These are phyloP conservation scores for Fusarium zealandicum DNA, from an alignment of 2,329 filamentous ascomycete genomes.

Conservation along the genomic window DNA sequence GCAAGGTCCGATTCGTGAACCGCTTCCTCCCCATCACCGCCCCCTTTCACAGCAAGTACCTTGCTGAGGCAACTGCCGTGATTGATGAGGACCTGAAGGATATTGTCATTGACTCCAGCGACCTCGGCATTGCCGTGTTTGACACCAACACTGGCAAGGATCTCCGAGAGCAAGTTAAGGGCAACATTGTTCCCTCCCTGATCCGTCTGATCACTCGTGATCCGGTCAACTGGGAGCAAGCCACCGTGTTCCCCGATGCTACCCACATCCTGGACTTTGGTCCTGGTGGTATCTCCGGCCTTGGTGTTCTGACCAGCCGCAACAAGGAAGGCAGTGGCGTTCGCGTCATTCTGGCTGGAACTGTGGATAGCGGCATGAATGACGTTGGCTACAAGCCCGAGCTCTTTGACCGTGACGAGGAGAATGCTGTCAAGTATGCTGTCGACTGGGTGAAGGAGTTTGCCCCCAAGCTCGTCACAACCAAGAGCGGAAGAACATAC, in stretches of 20 bases:
- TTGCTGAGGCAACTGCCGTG: constrained; percentile 79
- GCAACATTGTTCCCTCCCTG: constrained; percentile 84
- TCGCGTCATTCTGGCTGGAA: constrained; percentile 90
- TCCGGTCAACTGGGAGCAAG: constrained; percentile 94
- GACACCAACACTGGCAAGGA: constrained; percentile 91
- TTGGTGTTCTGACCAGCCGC: constrained; percentile 94
- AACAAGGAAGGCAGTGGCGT: constrained; percentile 99
- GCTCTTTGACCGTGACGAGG: constrained; percentile 94
- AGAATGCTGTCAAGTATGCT: constrained; percentile 93
- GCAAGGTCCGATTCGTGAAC: constrained; percentile 96
- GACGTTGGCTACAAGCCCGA: constrained; percentile 99
- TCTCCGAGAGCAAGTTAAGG: constrained; percentile 71
- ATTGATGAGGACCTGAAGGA: constrained; percentile 89
- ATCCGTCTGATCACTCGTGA: constrained; percentile 95
- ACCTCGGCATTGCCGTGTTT: constrained; percentile 84
- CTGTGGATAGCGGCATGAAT: constrained; percentile 86
- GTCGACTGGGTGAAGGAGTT: constrained; percentile 98
- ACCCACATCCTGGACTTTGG: constrained; percentile 98
- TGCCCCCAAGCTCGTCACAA: constrained; percentile 90
- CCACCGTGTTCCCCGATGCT: constrained; percentile 87
- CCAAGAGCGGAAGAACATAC: constrained; percentile 85
- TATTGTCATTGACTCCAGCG: constrained; percentile 74
- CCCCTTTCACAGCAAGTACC: constrained; percentile 97
- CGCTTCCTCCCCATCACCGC: constrained; percentile 97
- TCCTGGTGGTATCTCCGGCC: constrained; percentile 93